phyloP scores from a whole-genome alignment of 1,284 basidiomycete genomes.

The Polyporus tsugae region DNA sequence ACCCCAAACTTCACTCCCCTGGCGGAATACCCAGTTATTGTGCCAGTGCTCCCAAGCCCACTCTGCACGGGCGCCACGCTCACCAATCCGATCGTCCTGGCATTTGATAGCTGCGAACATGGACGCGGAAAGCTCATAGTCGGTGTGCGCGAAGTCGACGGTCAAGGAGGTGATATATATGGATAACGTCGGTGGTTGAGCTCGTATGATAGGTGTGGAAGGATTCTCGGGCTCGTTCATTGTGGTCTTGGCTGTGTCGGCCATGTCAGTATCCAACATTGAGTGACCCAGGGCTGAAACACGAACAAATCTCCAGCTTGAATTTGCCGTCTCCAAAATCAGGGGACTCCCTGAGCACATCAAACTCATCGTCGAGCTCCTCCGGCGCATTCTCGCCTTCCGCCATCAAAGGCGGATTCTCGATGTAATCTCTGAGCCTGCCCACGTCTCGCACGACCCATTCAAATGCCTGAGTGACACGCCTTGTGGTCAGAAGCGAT shows the following conservation, averaged over 20 bases:
- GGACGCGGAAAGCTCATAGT: constrained; percentile 67
- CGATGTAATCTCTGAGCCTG: constrained; percentile 63
- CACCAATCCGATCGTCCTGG: constrained; percentile 65
- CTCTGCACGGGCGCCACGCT: constrained; percentile 69
- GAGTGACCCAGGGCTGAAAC: not conserved
- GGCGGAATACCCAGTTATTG: constrained; percentile 69
- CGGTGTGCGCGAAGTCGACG: constrained; percentile 63
- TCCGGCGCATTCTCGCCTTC: constrained; percentile 26
- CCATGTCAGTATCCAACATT: not conserved
- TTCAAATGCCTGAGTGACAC: constrained; percentile 62
- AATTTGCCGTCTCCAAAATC: constrained; percentile 77
- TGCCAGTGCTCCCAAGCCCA: constrained; percentile 80
- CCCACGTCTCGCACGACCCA: constrained; percentile 68
- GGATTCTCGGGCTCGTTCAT: constrained; percentile 25
- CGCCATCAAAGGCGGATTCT: constrained; percentile 29
- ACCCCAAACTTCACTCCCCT: constrained; percentile 79
- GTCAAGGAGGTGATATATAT: constrained; percentile 73
- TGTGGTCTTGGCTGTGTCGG: constrained; percentile 30
- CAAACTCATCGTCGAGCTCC: constrained; percentile 52
- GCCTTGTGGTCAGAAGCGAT: not conserved
- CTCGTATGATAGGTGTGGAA: constrained; percentile 34
- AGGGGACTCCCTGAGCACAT: constrained; percentile 69
- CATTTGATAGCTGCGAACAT: constrained; percentile 81
- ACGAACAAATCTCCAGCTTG: constrained; percentile 71
- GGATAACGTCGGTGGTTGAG: constrained; percentile 54